These are phyloP conservation scores for Claviceps africana DNA, from an alignment of 2,329 filamentous ascomycete genomes.

Conservation along the genomic window DNA sequence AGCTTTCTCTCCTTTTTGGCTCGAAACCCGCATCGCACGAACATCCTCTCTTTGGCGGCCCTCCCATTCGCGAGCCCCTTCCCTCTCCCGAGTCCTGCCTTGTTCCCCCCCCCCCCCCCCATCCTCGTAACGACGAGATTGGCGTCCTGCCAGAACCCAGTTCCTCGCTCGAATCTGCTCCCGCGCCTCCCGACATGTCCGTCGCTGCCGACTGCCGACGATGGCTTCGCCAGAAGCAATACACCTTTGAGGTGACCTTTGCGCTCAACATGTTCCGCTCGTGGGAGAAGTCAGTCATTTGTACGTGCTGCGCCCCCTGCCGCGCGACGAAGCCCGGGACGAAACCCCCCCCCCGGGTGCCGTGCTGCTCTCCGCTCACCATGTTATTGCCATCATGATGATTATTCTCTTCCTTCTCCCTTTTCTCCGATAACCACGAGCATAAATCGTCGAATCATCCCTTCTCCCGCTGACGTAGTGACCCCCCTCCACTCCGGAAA, in stretches of 20 bases:
- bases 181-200: constrained; percentile 2
- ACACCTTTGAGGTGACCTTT: constrained; percentile 97
- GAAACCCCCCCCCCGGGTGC: neutral
- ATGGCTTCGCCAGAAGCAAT: constrained; percentile 89
- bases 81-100: too few relatives aligned
- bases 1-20: too few relatives aligned
- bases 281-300: constrained; percentile 93
- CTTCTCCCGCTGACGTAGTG: neutral
- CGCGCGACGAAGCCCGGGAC: too few relatives aligned
- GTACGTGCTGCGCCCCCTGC: constrained; percentile 48
- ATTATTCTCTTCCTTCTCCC: too few relatives aligned
- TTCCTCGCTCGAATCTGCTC: neutral
- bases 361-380: neutral
- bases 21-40: too few relatives aligned
- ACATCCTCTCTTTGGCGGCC: too few relatives aligned
- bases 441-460: too few relatives aligned
- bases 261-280: constrained; percentile 94
- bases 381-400: too few relatives aligned
- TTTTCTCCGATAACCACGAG: too few relatives aligned
- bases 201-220: constrained; percentile 39
- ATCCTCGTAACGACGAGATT: neutral
- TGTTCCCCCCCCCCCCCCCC: too few relatives aligned
- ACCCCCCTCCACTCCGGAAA: neutral
- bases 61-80: too few relatives aligned
- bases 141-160: neutral